Evolutionary conservation across 495 filamentous ascomycete genomes (phyloP), one percentile per base, ranked within the genome.

Genomic region (Venustampulla echinocandica): DNA sequence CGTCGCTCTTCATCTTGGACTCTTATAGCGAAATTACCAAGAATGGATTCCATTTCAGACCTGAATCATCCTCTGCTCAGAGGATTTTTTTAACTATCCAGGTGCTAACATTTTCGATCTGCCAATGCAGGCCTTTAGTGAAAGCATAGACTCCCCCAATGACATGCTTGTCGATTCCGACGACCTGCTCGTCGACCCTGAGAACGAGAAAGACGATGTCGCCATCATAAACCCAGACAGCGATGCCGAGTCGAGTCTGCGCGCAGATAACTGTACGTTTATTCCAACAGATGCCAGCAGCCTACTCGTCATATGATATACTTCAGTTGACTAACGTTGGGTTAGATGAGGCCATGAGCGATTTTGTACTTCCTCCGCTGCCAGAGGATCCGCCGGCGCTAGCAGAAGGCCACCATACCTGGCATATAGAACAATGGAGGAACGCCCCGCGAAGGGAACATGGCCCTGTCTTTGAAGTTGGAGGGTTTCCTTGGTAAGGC

Each of bases 401-500:
- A 25, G 89, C 93, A 60, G 88, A 95, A 58, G 68, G 70, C 6
- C 64, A 79, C 49, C 62, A 83, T 58, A 92, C 87, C 52, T 99
- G 92, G 92, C 73, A 83, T 24, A 85, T 99, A 35, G 71, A 86
- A 44, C 70, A 81, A 36, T 99, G 90, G 87, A 66, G 84, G 50
- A 73, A 67, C 28, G 61, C 90, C 52, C 68, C 70, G 19, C 79
- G 81, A 62, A 89, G 85, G 57, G 79, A 87, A 51, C 87, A 93
- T 68, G 87, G 93, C 5, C 93, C 93, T 0, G 63, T 79, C 42
- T 97, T 99, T 65, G 61, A 89, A 46, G 89, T 85, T 50, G 92
- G 83, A 30, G 88, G 84, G 25, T 82, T 76, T 62, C 90, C 90
- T 63, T 99, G 93, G 87, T 88, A 64, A 58, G 80, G 10, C 22